Conservation (phyloP, 768 basidiomycete species). For the Lactarius tabidus region DNA sequence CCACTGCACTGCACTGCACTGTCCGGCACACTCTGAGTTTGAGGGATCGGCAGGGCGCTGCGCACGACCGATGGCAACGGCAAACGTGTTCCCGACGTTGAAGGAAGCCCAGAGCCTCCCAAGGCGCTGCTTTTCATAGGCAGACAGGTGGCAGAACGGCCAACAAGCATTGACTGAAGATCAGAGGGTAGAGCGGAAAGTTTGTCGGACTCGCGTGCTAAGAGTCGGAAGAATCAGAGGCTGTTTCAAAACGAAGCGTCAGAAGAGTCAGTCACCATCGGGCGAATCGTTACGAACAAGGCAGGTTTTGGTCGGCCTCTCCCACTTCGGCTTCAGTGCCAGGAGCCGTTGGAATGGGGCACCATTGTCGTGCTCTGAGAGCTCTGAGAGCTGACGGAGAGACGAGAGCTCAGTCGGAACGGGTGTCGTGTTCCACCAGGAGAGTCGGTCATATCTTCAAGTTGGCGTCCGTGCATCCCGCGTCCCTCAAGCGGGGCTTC, state of each 20-base stretch:
- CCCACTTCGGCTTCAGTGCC: too few species aligned
- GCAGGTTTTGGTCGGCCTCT: neutral
- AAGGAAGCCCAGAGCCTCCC: conserved; percentile 34
- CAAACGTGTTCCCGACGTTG: conserved; percentile 1
- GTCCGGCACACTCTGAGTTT: conserved; percentile 37
- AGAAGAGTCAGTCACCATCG: neutral
- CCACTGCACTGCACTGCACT: conserved; percentile 34
- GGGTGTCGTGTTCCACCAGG: neutral
- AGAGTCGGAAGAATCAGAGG: conserved; percentile 31
- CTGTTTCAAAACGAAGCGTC: conserved; percentile 16
- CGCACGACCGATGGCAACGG: conserved; percentile 42
- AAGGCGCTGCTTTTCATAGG: conserved; percentile 35
- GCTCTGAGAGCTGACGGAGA: conserved; percentile 10
- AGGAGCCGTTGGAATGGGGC: neutral
- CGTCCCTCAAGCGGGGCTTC: too few species aligned
- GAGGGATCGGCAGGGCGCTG: conserved; percentile 18
- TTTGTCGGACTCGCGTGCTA: too few species aligned
- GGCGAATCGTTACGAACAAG: neutral
- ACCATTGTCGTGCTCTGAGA: neutral
- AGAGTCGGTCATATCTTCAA: conserved; percentile 4
- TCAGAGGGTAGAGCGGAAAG: conserved; percentile 35
- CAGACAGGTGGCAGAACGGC: conserved; percentile 31
- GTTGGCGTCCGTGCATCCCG: too few species aligned
- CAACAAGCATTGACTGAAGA: conserved; percentile 33
- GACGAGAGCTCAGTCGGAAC: neutral